These are phyloP conservation scores for Bacidia rubella DNA, from an alignment of 495 filamentous ascomycete genomes.

Conservation along the genomic window DNA sequence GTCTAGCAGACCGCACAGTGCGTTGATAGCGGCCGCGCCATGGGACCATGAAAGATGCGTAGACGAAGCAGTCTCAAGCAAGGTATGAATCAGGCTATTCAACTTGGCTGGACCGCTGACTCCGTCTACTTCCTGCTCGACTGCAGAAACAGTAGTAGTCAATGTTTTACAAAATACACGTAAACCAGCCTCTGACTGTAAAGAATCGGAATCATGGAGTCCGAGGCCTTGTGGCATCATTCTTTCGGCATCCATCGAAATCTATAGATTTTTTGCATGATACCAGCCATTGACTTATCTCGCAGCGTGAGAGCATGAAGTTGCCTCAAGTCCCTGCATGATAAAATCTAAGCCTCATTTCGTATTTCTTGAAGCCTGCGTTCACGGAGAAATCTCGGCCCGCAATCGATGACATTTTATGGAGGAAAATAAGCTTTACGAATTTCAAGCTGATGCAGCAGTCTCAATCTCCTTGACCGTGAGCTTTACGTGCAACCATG, in stretches of 20 bases:
- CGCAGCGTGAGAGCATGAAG: too few relatives aligned
- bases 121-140: neutral
- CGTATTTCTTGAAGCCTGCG: too few relatives aligned
- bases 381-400: neutral
- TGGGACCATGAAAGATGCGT: slow-evolving; percentile 28
- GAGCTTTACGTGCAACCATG: slow-evolving; percentile 31
- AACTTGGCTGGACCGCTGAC: slow-evolving; percentile 3
- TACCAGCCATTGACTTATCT: too few relatives aligned
- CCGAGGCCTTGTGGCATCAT: too few relatives aligned
- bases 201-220: neutral
- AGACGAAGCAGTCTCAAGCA: slow-evolving; percentile 15
- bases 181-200: slow-evolving; percentile 9
- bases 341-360: too few relatives aligned
- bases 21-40: slow-evolving; percentile 32
- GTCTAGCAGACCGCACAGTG: slow-evolving; percentile 34
- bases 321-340: too few relatives aligned
- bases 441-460: neutral
- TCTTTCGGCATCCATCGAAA: too few relatives aligned
- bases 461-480: neutral
- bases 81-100: neutral
- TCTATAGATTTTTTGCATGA: too few relatives aligned
- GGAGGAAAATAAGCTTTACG: neutral
- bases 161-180: slow-evolving; percentile 11
- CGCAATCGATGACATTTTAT: neutral
- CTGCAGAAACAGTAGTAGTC: neutral